Evolutionary conservation across 768 basidiomycete species (phyloP), one percentile per base, ranked within the genome.

Genomic region (Thelephora aurantiotincta): DNA sequence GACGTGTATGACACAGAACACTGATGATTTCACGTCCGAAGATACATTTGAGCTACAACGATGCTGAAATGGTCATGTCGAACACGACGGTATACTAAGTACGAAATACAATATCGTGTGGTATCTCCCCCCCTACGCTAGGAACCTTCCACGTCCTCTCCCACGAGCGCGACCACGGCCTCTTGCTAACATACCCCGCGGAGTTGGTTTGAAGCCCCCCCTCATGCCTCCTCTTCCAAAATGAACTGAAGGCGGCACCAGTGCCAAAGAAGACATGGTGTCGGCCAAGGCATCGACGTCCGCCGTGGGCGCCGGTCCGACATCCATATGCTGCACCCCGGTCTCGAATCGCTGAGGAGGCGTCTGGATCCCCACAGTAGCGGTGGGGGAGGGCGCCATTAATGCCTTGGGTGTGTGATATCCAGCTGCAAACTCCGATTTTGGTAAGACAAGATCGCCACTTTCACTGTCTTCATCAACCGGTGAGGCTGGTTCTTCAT

Each of bases 231-330:
- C 86, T 35, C 83, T 70, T 20, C 85, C 85, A 50, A 89, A 89
- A 11, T 79, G 72, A 36, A 88, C 72, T 0, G 80, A 71, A 2
- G 75, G 63, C 3, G 85, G 85, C 1, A 88, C 74, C 48, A 88
- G 71, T 7, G 76, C 67, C 54, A 75, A 64, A 23, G 72, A 61
- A 47, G 61, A 63, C 56, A 75, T 61, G 1, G 69, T 69, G 20
- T 67, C 60, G 16, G 76, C 58, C 12, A 88, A 68, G 13, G 64
- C 64, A 45, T 81, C 74, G 33, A 78, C 54, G 33, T 58, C 60
- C 20, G 55, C 52, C 43, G 51, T 46, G 35, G 14, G 7, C 34
- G 33, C 42, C 18, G 9, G 53, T 35, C 43, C 51, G 43, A 33
- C 44, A 48, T 57, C 63, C 45, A 47, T 55, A 52, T 35, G 54